Conservation (phyloP, 2,329 filamentous ascomycete species). For the Leptographium procerum region DNA sequence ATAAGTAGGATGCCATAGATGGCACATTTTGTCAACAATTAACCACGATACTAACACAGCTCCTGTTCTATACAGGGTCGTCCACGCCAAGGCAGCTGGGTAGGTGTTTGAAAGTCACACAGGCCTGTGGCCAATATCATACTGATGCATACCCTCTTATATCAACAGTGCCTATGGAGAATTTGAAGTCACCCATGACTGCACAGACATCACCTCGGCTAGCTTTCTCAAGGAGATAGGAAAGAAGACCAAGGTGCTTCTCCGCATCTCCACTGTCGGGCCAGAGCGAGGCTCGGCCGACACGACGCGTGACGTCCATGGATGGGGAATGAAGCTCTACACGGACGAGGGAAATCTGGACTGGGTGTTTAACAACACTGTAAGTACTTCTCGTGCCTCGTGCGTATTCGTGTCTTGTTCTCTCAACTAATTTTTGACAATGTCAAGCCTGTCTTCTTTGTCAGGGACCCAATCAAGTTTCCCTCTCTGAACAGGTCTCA, state of each 20-base stretch:
- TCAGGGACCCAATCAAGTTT: background rate
- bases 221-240: background rate
- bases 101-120: no score
- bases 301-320: background rate
- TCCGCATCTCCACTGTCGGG: background rate
- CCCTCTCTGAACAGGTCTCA: background rate
- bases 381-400: background rate
- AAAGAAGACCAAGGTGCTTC: background rate
- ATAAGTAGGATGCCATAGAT: background rate
- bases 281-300: background rate
- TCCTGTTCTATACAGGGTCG: background rate
- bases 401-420: background rate
- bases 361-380: background rate
- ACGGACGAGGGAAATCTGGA: background rate
- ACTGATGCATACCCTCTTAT: background rate
- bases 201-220: background rate
- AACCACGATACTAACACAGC: background rate
- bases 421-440: background rate
- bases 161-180: background rate
- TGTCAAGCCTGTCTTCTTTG: background rate
- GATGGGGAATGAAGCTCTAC: background rate
- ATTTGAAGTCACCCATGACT: background rate
- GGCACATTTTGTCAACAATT: no score
- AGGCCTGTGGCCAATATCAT: no score
- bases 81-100: background rate